Conservation (phyloP, 2,329 filamentous ascomycete genomes). For the Sphaerulina musiva region DNA sequence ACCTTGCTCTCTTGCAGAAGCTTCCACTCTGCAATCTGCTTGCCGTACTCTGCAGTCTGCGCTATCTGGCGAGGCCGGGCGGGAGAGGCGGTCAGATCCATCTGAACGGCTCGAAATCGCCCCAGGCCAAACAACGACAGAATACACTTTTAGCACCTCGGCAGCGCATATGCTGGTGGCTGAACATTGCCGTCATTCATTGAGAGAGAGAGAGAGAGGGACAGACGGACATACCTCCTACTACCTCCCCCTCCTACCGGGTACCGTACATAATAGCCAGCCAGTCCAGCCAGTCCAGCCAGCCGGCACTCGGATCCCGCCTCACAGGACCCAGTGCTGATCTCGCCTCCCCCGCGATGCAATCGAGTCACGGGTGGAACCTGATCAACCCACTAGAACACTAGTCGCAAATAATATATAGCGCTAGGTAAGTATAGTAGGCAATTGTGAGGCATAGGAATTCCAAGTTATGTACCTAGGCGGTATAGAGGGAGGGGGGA, state of each 20-base stretch:
- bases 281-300: not conserved
- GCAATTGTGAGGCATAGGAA: no score
- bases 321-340: not conserved
- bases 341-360: not conserved
- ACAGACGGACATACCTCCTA: no score
- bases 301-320: not conserved
- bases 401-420: not conserved
- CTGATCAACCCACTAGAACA: not conserved
- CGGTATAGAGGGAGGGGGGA: no score
- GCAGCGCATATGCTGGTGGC: not conserved
- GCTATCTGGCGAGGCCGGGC: no score
- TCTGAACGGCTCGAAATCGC: not conserved
- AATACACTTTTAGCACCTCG: not conserved
- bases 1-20: not conserved
- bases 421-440: not conserved
- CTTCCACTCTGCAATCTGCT: no score
- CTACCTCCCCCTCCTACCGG: no score
- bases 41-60: no score
- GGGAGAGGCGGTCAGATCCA: not conserved
- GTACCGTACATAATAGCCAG: no score
- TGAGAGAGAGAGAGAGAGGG: no score
- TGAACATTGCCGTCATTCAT: not conserved
- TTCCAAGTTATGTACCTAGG: no score
- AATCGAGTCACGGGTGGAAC: not conserved
- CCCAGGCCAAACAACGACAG: conserved; percentile 1